Evolutionary conservation across 1,139 yeast genomes (phyloP).

Genomic region (Taphrina betulina): DNA sequence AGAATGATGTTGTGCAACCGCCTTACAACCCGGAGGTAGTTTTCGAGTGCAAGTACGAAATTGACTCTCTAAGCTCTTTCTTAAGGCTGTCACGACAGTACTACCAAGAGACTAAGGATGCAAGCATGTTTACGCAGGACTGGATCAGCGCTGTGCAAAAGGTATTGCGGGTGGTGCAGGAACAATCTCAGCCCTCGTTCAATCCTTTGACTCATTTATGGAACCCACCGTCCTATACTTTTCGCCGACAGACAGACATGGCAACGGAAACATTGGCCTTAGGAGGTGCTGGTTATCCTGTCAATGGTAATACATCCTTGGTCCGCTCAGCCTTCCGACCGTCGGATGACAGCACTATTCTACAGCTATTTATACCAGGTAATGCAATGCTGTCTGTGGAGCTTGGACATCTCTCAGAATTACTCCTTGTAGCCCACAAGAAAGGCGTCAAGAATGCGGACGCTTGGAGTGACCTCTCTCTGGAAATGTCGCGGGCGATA

Average conservation of each 20-base stretch:
- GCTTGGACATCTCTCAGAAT: conserved; percentile 43
- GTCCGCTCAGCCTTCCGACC: conserved; percentile 87
- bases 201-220: conserved; percentile 55
- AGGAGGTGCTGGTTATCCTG: conserved; percentile 81
- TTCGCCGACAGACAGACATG: conserved; percentile 66
- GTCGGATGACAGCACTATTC: conserved; percentile 81
- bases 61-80: conserved; percentile 82
- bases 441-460: conserved; percentile 17
- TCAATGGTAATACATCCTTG: conserved; percentile 65
- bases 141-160: conserved; percentile 65
- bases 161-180: conserved; percentile 54
- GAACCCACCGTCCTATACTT: conserved; percentile 56
- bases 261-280: conserved; percentile 77
- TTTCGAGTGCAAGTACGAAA: conserved; percentile 86
- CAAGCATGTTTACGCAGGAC: conserved; percentile 52
- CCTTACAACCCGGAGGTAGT: conserved; percentile 55
- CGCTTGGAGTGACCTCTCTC: conserved; percentile 40
- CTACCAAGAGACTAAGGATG: conserved; percentile 54
- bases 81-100: conserved; percentile 72
- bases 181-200: conserved; percentile 67
- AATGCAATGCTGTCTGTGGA: conserved; percentile 76
- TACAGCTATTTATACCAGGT: conserved; percentile 81
- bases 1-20: conserved; percentile 19
- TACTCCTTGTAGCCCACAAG: conserved; percentile 36
- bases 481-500: conserved; percentile 50